A percentile compares a stretch with the other conserved stretches of the same genome.
Evolutionary conservation across 2,329 filamentous ascomycete genomes (phyloP).

Genomic region (Monosporascus sp.): DNA sequence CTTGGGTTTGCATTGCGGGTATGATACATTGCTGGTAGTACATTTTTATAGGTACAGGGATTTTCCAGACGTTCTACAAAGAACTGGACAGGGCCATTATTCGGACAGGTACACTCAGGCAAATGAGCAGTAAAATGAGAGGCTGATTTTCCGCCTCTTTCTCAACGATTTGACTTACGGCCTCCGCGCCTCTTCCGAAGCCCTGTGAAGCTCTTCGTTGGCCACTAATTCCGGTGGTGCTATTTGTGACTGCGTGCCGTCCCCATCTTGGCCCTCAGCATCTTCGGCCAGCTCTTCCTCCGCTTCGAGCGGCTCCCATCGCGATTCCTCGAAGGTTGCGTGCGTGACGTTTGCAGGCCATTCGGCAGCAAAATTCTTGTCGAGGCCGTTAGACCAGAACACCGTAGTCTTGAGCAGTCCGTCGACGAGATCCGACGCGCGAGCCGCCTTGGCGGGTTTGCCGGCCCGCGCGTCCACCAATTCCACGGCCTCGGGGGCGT

Average conservation of each 20-base stretch:
- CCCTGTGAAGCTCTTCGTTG: conserved; percentile 7
- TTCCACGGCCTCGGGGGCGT: background rate
- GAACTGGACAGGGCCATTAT: background rate
- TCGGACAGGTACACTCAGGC: conserved; percentile 7
- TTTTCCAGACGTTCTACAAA: background rate
- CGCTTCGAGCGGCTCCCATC: conserved; percentile 1
- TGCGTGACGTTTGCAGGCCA: conserved; percentile 54
- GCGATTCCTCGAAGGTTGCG: conserved; percentile 25
- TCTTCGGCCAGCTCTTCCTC: background rate
- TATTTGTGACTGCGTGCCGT: background rate
- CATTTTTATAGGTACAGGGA: background rate
- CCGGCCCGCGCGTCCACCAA: background rate
- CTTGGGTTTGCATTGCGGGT: conserved; percentile 4
- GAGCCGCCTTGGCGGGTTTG: background rate
- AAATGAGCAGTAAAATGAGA: conserved; percentile 4
- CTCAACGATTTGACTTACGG: conserved; percentile 1
- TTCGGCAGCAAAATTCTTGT: conserved; percentile 38
- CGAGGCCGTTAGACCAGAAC: conserved; percentile 45
- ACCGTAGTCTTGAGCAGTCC: conserved; percentile 37
- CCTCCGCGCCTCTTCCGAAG: conserved; percentile 1
- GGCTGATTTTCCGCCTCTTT: background rate
- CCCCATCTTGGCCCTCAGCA: background rate
- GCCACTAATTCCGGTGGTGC: conserved; percentile 5
- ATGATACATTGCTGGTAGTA: conserved; percentile 15
- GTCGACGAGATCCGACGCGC: background rate